Conservation (phyloP, 176 grass and related monocot species). For the Canna indica region DNA sequence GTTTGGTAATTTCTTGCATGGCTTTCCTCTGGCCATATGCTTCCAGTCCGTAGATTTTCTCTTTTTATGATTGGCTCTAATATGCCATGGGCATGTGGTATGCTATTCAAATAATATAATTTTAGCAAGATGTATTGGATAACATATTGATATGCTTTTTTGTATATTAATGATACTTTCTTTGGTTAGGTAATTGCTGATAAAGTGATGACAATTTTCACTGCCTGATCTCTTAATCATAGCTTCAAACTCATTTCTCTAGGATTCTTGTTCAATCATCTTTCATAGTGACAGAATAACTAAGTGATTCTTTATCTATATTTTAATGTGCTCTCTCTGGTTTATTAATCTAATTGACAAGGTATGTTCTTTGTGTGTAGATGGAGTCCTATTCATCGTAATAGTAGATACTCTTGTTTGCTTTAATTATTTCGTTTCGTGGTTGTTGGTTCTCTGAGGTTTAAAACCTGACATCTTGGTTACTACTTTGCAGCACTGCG, state of each 20-base stretch:
- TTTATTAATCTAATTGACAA: too few relatives aligned
- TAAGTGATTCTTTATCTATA: too few relatives aligned
- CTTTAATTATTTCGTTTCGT: background rate
- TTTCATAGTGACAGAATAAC: background rate
- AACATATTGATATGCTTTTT: background rate
- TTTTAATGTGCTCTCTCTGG: too few relatives aligned
- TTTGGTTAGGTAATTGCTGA: background rate
- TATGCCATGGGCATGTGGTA: too few relatives aligned
- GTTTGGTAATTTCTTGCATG: too few relatives aligned
- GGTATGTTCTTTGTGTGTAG: too few relatives aligned
- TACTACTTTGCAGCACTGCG: constrained; percentile 54
- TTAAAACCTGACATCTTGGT: background rate
- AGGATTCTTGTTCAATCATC: background rate
- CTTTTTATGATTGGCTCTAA: background rate
- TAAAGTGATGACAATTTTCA: background rate
- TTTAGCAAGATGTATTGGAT: too few relatives aligned
- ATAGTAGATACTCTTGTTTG: background rate
- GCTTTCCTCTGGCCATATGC: too few relatives aligned
- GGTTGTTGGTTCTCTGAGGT: background rate
- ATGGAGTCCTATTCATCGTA: too few relatives aligned
- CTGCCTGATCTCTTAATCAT: too few relatives aligned
- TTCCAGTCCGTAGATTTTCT: too few relatives aligned
- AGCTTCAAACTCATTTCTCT: background rate
- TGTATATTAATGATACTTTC: background rate
- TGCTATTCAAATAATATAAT: too few relatives aligned